Base-by-base conservation (phyloP, 1,139 yeast genomes). In the Blastobotrys capitulatus region DNA sequence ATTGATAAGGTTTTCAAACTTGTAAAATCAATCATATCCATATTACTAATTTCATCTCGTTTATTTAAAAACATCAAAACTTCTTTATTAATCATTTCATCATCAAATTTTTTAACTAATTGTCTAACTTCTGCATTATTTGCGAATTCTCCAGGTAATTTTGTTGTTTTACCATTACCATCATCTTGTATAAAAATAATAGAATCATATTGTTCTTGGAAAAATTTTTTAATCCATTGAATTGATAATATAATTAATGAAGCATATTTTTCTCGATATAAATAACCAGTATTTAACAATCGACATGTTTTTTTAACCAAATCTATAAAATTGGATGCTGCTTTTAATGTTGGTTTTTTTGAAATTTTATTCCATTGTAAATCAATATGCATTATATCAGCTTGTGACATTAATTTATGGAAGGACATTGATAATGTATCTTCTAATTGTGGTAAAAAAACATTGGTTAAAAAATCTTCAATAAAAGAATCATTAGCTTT, bases 371-470 rank as follows among this genome's bases (percentile, higher is more conserved):
- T 47, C 68, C 65, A 69, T 34, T 57, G 60, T 12, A 62, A 51
- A 35, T 62, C 64, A 16, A 60, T 56, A 41, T 57, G 54, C 26
- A 59, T 53, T 0, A 64, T 57, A 8, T 54, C 56, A 1, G 60
- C 54, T 16, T 55, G 58, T 15, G 54, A 52, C 52, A 65, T 53
- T 2, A 64, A 56, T 32, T 59, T 60, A 10, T 75, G 73, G 35
- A 68, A 66, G 13, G 70, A 61, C 8, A 63, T 61, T 37, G 75
- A 71, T 34, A 88, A 70, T 1, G 82, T 76, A 38, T 75, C 77
- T 47, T 79, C 80, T 31, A 89, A 72, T 47, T 80, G 79, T 0
- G 90, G 82, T 47, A 85, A 71, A 59, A 85, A 88, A 2, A 79
- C 74, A 9, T 71, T 66, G 41, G 72, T 74, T 86, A 90, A 81